Percentiles rank a stretch among this genome's conserved stretches.
Conservation (phyloP, 495 filamentous ascomycete species). For the Lentithecium fluviatile region DNA sequence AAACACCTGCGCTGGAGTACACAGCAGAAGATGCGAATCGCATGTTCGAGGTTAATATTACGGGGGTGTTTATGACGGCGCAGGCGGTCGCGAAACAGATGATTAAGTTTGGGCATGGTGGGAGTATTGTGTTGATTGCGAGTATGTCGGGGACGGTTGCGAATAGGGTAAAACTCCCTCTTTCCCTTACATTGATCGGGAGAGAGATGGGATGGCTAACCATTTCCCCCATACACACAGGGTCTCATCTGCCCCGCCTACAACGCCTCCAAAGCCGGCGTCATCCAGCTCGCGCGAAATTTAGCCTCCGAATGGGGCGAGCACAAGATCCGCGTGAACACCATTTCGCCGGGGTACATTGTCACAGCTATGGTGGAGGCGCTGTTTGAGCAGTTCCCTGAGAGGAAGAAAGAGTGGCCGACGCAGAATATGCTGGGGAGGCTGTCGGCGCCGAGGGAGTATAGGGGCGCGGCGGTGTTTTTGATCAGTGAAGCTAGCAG, state of each 20-base stretch:
- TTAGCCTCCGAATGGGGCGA: slow-evolving; percentile 75
- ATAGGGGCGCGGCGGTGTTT: slow-evolving; percentile 60
- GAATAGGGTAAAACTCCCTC: slow-evolving; percentile 67
- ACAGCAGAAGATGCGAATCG: slow-evolving; percentile 64
- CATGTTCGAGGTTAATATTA: slow-evolving; percentile 77
- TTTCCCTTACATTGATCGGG: slow-evolving; percentile 68
- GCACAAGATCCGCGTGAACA: slow-evolving; percentile 90
- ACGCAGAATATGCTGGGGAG: slow-evolving; percentile 85
- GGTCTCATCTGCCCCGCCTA: slow-evolving; percentile 66
- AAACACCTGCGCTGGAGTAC: slow-evolving; percentile 51
- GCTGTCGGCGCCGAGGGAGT: slow-evolving; percentile 77
- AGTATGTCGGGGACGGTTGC: slow-evolving; percentile 73
- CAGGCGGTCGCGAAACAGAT: slow-evolving; percentile 73
- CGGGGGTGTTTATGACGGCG: slow-evolving; percentile 74
- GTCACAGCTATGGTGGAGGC: slow-evolving; percentile 86
- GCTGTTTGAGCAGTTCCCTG: slow-evolving; percentile 72
- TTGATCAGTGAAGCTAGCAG: slow-evolving; percentile 80
- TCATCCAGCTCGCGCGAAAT: slow-evolving; percentile 63
- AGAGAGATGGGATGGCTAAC: too few species aligned
- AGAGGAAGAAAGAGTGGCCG: slow-evolving; percentile 74
- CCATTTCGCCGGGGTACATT: slow-evolving; percentile 92
- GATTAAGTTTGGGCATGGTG: slow-evolving; percentile 68
- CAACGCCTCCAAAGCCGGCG: slow-evolving; percentile 68
- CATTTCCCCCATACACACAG: slow-evolving; percentile 86
- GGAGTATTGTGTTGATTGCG: slow-evolving; percentile 70